A percentile compares a stretch with the other conserved stretches of the same genome.
phyloP scores from a whole-genome alignment of 1,284 basidiomycete species.

The Meripilus lineatus region DNA sequence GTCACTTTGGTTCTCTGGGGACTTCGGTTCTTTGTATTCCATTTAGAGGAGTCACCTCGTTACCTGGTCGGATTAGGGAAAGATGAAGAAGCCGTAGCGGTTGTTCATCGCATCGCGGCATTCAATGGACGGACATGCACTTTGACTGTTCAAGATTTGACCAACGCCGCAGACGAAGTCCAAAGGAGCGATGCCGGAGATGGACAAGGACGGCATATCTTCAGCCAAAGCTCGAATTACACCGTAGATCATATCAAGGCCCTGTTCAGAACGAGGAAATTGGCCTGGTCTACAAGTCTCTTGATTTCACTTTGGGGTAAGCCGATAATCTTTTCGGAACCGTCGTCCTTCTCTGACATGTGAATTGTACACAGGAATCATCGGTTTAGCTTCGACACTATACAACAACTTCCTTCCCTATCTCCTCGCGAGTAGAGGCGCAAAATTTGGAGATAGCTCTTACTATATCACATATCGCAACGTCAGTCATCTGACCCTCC shows the following conservation, averaged over 20 bases:
- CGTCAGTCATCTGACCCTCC: constrained; percentile 31
- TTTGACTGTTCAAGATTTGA: constrained; percentile 47
- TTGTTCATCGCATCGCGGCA: constrained; percentile 63
- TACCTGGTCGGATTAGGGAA: constrained; percentile 69
- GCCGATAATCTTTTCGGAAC: no score
- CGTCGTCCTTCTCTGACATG: no score
- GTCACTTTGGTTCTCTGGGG: constrained; percentile 60
- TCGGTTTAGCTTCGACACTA: constrained; percentile 58
- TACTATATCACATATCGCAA: constrained; percentile 65
- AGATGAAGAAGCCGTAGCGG: constrained; percentile 67
- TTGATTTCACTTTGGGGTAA: constrained; percentile 60
- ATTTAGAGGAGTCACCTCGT: constrained; percentile 73
- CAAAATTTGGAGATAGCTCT: constrained; percentile 57
- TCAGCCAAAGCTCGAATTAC: constrained; percentile 36
- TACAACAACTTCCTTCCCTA: constrained; percentile 56
- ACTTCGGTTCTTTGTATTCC: constrained; percentile 69
- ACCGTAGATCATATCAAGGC: constrained; percentile 41
- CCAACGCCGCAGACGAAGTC: constrained; percentile 11
- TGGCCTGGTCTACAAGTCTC: constrained; percentile 58
- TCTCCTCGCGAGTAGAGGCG: constrained; percentile 42
- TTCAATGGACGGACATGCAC: constrained; percentile 54
- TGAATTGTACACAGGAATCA: no score
- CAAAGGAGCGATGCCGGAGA: neutral
- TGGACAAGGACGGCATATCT: constrained; percentile 10
- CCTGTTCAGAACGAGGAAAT: constrained; percentile 57